Evolutionary conservation across 345 rosid genomes (phyloP).

Genomic region (Citrus sinensis): DNA sequence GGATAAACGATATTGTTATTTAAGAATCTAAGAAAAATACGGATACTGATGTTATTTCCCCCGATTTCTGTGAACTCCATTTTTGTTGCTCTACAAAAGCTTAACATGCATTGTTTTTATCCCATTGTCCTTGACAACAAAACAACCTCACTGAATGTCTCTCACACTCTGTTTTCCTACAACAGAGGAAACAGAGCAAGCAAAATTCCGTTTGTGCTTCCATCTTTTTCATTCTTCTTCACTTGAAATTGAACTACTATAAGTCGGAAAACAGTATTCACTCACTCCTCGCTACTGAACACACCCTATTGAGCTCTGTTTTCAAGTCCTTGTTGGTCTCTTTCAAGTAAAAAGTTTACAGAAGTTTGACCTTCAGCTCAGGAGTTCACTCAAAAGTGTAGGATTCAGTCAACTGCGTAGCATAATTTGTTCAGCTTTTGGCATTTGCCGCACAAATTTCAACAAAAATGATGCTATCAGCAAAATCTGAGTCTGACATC

Average conservation of each 20-base stretch:
- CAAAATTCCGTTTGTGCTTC: background rate
- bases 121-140: background rate
- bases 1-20: too few species aligned
- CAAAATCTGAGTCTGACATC: conserved; percentile 72
- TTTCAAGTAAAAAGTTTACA: background rate
- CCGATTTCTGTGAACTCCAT: background rate
- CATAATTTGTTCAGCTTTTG: background rate
- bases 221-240: background rate
- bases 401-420: background rate
- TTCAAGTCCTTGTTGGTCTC: background rate
- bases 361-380: background rate
- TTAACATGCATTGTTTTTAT: background rate
- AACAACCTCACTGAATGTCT: background rate
- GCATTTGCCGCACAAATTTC: background rate
- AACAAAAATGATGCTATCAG: conserved; percentile 39
- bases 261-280: background rate
- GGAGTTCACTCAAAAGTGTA: background rate
- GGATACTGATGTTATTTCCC: too few species aligned
- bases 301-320: background rate
- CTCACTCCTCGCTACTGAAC: too few species aligned
- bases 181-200: background rate
- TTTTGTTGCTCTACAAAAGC: background rate
- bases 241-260: background rate
- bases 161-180: conserved; percentile 1
- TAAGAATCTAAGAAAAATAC: too few species aligned